Base-by-base conservation (phyloP, 2,329 filamentous ascomycete genomes). In the Microdochium nivale region DNA sequence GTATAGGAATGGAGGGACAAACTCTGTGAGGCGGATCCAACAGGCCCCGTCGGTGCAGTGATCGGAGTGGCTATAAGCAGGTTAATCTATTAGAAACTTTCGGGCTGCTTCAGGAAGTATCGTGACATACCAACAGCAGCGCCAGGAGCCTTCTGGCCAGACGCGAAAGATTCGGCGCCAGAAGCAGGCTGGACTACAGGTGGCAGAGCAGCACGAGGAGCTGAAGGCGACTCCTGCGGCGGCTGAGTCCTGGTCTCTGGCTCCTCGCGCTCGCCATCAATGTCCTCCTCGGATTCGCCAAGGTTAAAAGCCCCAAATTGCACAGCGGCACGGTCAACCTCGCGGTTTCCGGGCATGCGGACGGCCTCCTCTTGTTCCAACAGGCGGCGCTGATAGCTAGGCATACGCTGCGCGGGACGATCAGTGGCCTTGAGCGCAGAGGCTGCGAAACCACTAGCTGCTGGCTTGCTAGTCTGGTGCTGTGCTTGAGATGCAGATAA, bases 361-460 rank as follows among this genome's bases (percentile, higher is more conserved):
- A 99, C 94, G 53, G 94, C 90, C 73, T 99, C 94, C 69, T 96
- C 91, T 67, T 99, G 94, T 62, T 97, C 91, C 63, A 95, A 78
- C 51, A 96, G 80, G 62, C 90, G 87, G 58, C 92, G 84, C 67
- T 95, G 87, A 69, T 87, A 90, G 71, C 86, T 91, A 21, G 89
- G 81, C 51, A 83, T 84, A 55, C 92, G 87, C 54, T 76, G 74
- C 52, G 79, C 70, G 24, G 80, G 73, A 55, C 80, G 67, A 62
- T 83, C 72, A 53, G 80, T 87, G 13, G 88, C 88, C 73, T 95
- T 96, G 62, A 88, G 77, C 25, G 90, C 89, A 49, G 85, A 87
- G n/a, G 88, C 79, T 49, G 87, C 88, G 67, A 82, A 95, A 51
- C 88, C 88, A 63, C 86, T 87, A 50, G 85, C 70, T 43, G 82